Percentiles rank a stretch among this genome's conserved stretches.
phyloP scores from a whole-genome alignment of 1,284 basidiomycete genomes.

The Microstroma glucosiphilum region DNA sequence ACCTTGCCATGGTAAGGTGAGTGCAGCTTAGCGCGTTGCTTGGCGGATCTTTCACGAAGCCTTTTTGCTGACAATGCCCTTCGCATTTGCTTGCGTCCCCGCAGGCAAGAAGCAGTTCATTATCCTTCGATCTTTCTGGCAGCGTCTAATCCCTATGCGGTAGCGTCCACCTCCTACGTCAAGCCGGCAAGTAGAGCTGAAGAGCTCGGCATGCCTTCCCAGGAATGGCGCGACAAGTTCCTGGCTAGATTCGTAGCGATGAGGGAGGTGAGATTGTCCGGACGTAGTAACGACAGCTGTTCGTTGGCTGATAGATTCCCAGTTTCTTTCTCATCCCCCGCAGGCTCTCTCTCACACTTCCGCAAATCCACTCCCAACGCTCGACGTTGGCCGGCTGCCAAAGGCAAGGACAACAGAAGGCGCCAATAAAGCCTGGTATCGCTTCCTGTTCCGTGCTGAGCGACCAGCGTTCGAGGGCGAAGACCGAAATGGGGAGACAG shows the following conservation, averaged over 20 bases:
- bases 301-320: conserved; percentile 2
- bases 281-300: no score
- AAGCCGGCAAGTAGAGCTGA: not conserved
- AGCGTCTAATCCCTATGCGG: conserved; percentile 27
- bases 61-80: no score
- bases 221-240: conserved; percentile 23
- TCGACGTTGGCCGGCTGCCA: not conserved
- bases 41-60: no score
- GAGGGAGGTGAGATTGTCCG: conserved; percentile 9
- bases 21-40: conserved; percentile 3
- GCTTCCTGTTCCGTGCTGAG: conserved; percentile 10
- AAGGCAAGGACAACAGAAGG: conserved; percentile 3
- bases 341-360: conserved; percentile 3
- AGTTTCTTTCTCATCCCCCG: not conserved
- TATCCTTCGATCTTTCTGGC: conserved; percentile 24
- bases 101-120: conserved; percentile 19
- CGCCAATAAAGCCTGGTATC: conserved; percentile 7
- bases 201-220: conserved; percentile 18
- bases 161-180: not conserved
- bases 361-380: not conserved
- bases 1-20: conserved; percentile 40
- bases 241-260: conserved; percentile 17
- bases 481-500: conserved; percentile 6
- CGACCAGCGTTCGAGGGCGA: conserved; percentile 2
- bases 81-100: no score